Evolutionary conservation across 2,329 filamentous ascomycete species (phyloP).

Genomic region (Trichoderma lentiforme): DNA sequence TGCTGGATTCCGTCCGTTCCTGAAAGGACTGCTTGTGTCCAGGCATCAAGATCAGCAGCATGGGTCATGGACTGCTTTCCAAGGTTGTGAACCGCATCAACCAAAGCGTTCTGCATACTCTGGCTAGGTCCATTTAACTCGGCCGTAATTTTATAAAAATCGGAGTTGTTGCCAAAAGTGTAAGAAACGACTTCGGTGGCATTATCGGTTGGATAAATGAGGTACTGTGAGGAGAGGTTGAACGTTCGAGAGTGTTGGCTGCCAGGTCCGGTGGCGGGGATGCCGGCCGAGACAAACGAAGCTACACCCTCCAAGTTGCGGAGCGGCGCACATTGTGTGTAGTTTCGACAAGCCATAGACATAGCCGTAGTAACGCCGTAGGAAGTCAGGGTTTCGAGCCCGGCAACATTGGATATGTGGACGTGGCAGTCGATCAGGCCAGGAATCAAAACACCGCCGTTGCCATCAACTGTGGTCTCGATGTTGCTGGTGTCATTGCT

Average conservation of each 20-base stretch:
- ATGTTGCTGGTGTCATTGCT: background rate
- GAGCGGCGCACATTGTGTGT: constrained; percentile 1
- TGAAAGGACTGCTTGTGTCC: background rate
- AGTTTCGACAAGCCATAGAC: constrained; percentile 11
- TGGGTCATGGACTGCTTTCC: constrained; percentile 11
- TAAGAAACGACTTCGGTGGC: background rate
- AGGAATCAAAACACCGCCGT: background rate
- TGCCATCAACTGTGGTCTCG: background rate
- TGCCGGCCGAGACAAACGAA: background rate
- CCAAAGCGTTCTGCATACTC: constrained; percentile 1
- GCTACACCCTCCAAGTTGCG: background rate
- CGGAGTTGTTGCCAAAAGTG: constrained; percentile 5
- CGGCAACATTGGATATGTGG: background rate
- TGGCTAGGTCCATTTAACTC: constrained; percentile 3
- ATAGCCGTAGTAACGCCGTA: background rate
- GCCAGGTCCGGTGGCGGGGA: constrained; percentile 1
- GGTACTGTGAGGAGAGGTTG: background rate
- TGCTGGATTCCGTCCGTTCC: background rate
- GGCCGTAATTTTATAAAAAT: constrained; percentile 12
- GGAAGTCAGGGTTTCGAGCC: background rate
- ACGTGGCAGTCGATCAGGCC: constrained; percentile 6
- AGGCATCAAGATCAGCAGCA: background rate
- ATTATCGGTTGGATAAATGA: background rate
- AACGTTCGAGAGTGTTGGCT: constrained; percentile 11
- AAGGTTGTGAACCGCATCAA: background rate